Evolutionary conservation across 2,329 filamentous ascomycete species (phyloP), one percentile per base, ranked within the genome.

Genomic region (Epichloe typhina): DNA sequence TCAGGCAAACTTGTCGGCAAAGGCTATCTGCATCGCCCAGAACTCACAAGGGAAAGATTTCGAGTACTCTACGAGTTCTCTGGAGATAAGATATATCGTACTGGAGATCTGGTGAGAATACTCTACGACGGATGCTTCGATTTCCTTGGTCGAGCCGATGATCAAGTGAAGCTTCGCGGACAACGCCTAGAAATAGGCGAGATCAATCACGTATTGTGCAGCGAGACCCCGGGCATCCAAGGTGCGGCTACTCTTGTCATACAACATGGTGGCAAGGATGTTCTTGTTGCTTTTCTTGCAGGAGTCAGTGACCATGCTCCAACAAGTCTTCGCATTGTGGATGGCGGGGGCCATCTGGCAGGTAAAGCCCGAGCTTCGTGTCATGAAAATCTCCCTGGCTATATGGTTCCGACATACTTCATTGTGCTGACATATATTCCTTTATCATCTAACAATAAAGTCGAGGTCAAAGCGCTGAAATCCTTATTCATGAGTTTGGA

Each of bases 361-460:
- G 63, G 61, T 0, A 63, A 63, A 3, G 77, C 82, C 5, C 75
- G 75, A 56, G 69, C 75, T 23, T 77, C 80, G n/a, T 95, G 89
- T 57, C 76, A 77, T 36, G 70, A 77, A 2, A 79, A 73, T 21
- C 74, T 96, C 3, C 86, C 90, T 0, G 77, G 76, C 0, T 96
- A 96, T 63, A 96, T 96, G 90, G 79, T 96, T 2, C 91, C 90
- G 0, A 90, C 88, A 0, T 87, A 93, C 60, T 81, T 94, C 52
- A 70, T 95, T 23, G 77, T 77, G 3, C 68, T 95, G 7, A 75
- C 81, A 0, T 74, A 70, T 7, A 81, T 96, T 50, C 90, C 90
- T 0, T 72, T 96, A 0, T 94, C 88, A 1, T 72, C 86, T 6
- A 96, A 95, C 64, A 95, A 95, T 66, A 96, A 96, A 62, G 84